phyloP scores from a whole-genome alignment of 306 rosid genomes.

The Sesbania bispinosa region DNA sequence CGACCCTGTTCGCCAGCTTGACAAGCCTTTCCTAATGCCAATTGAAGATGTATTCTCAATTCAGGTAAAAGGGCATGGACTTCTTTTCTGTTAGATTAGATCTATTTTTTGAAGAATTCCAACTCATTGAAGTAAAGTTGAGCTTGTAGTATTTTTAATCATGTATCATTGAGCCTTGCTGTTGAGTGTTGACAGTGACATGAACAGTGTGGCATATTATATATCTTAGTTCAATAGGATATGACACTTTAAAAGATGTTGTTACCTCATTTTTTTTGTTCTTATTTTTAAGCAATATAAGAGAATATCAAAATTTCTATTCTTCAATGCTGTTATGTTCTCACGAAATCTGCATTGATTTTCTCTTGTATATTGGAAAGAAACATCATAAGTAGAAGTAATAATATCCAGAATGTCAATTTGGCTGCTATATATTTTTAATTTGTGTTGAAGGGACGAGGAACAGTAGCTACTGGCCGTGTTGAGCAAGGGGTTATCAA shows the following conservation, averaged over 20 bases:
- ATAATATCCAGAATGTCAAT: neutral
- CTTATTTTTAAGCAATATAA: neutral
- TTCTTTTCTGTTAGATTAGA: neutral
- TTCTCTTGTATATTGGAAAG: neutral
- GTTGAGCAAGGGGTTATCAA: constrained; percentile 87
- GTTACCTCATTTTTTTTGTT: neutral
- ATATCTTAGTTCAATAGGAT: neutral
- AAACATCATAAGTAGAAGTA: neutral
- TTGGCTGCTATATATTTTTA: constrained; percentile 10
- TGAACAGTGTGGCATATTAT: neutral
- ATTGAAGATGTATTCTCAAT: constrained; percentile 92
- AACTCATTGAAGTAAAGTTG: neutral
- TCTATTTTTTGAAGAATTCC: neutral
- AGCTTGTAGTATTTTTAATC: neutral
- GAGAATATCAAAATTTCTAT: neutral
- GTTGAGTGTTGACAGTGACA: neutral
- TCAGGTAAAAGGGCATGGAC: constrained; percentile 54
- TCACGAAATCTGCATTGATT: constrained; percentile 18
- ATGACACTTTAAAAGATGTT: neutral
- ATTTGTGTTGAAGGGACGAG: constrained; percentile 76
- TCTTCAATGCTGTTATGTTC: neutral
- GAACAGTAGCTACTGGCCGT: constrained; percentile 98
- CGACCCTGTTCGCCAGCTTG: constrained; percentile 94
- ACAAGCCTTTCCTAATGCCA: constrained; percentile 93
- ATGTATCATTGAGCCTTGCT: neutral